Conservation (phyloP, 1,284 basidiomycete species). For the Papiliotrema laurentii region DNA sequence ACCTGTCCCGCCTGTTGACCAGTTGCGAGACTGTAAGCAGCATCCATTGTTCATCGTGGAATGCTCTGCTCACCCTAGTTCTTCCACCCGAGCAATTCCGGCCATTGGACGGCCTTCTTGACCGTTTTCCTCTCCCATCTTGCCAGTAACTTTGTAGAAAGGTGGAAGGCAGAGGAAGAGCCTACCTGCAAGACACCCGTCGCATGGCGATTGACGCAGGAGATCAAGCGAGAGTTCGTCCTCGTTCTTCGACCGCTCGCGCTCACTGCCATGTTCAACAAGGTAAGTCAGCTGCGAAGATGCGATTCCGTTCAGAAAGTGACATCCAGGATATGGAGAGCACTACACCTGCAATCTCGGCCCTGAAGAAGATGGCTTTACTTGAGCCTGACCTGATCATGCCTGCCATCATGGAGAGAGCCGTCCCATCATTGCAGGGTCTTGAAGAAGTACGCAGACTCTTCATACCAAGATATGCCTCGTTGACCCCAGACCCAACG, state of each 20-base stretch:
- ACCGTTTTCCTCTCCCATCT: constrained; percentile 75
- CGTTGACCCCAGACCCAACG: constrained; percentile 63
- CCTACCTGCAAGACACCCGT: constrained; percentile 73
- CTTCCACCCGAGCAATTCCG: constrained; percentile 51
- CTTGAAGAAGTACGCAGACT: constrained; percentile 69
- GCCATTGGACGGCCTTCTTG: constrained; percentile 52
- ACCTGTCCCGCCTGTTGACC: constrained; percentile 81
- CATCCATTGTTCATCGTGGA: neutral
- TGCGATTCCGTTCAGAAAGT: neutral
- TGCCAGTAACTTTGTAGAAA: constrained; percentile 76
- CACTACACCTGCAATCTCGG: constrained; percentile 50
- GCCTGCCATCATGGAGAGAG: constrained; percentile 87
- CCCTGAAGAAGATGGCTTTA: constrained; percentile 56
- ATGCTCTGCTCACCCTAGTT: constrained; percentile 12
- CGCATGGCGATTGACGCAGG: constrained; percentile 67
- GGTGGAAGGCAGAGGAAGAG: constrained; percentile 77
- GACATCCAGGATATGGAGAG: constrained; percentile 46
- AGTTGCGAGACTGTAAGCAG: constrained; percentile 69
- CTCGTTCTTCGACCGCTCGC: constrained; percentile 78
- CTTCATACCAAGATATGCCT: neutral
- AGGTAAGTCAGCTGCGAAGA: constrained; percentile 53
- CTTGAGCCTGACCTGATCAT: constrained; percentile 85
- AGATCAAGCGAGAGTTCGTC: constrained; percentile 80
- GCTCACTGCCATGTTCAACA: constrained; percentile 91
- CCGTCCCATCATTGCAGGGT: constrained; percentile 84